These are phyloP conservation scores for Leccinum subtestaceum DNA, from an alignment of 768 basidiomycete species.

Conservation along the genomic window DNA sequence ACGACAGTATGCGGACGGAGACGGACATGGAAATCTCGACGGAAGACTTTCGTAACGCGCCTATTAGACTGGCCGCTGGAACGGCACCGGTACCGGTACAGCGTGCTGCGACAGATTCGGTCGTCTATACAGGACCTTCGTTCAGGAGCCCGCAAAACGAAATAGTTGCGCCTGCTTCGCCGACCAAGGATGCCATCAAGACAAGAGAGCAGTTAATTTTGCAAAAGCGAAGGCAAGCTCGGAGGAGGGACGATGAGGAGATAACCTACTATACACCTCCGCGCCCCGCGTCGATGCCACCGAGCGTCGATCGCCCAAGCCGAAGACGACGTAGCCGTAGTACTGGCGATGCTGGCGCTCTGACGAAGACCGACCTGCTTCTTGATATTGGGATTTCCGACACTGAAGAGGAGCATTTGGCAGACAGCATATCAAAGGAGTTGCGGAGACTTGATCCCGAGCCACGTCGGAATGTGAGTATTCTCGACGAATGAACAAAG, in stretches of 20 bases:
- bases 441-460: constrained; percentile 53
- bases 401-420: constrained; percentile 52
- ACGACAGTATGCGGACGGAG: constrained; percentile 32
- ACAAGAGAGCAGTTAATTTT: constrained; percentile 65
- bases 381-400: constrained; percentile 40
- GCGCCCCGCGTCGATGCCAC: constrained; percentile 24
- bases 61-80: constrained; percentile 7
- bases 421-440: constrained; percentile 72
- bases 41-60: constrained; percentile 24
- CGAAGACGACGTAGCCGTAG: constrained; percentile 73
- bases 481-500: neutral
- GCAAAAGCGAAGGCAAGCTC: constrained; percentile 64
- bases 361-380: constrained; percentile 33
- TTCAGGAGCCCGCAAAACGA: constrained; percentile 33
- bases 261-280: constrained; percentile 35
- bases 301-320: constrained; percentile 46
- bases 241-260: constrained; percentile 51
- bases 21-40: constrained; percentile 32
- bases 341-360: constrained; percentile 65
- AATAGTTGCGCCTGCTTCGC: constrained; percentile 40
- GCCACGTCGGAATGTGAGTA: constrained; percentile 24
- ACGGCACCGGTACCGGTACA: constrained; percentile 35
- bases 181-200: constrained; percentile 65
- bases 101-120: constrained; percentile 53
- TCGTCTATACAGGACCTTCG: constrained; percentile 29